Percentiles rank a stretch among this genome's conserved stretches.
These are phyloP conservation scores for Sugiyamaella xylanicola DNA, from an alignment of 1,139 yeast species.

Conservation along the genomic window DNA sequence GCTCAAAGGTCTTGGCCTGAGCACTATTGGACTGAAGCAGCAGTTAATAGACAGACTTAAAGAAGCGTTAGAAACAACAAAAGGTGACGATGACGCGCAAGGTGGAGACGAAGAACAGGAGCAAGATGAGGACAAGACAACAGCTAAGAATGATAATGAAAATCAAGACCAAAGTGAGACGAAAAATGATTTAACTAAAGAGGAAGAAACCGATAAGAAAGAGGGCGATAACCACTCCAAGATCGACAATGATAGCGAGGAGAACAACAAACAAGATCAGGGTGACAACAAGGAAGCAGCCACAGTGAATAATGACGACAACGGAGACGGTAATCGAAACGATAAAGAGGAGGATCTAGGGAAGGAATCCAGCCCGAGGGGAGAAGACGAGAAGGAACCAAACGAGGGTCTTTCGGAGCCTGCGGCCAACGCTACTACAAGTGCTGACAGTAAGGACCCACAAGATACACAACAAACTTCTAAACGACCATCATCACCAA, in stretches of 20 bases:
- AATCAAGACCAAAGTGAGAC: neutral
- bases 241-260: neutral
- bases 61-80: neutral
- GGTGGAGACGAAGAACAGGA: neutral
- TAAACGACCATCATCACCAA: slow-evolving; percentile 8
- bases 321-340: too few relatives aligned
- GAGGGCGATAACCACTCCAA: too few relatives aligned
- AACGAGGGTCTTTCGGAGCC: too few relatives aligned
- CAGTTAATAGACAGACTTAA: slow-evolving; percentile 12
- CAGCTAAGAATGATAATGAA: neutral
- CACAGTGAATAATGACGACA: neutral
- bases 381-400: too few relatives aligned
- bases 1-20: slow-evolving; percentile 14
- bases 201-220: neutral
- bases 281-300: neutral
- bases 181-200: neutral
- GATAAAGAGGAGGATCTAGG: too few relatives aligned
- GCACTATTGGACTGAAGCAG: slow-evolving; percentile 18
- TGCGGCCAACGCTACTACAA: too few relatives aligned
- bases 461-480: too few relatives aligned
- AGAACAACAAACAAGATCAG: neutral
- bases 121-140: slow-evolving; percentile 3
- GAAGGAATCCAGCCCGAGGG: too few relatives aligned
- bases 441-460: too few relatives aligned
- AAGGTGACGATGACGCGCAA: neutral